Base-by-base conservation (phyloP, 345 rosid genomes). In the Dipteronia dyeriana region DNA sequence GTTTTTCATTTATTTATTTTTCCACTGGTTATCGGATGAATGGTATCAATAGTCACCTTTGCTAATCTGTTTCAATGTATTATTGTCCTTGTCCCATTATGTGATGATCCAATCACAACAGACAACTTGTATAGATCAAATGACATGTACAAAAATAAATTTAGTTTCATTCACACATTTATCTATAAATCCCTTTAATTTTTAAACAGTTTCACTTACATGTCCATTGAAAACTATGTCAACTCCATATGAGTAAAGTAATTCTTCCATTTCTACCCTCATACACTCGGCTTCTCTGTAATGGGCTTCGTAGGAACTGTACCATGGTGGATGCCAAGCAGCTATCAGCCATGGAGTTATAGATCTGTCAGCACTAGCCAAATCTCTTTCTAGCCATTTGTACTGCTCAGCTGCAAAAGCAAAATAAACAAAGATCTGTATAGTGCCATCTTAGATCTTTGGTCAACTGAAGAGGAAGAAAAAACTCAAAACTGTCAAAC, bases 341-440 rank as follows among this genome's bases (percentile, higher is more conserved):
- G 93, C 99, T 75, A 92, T 85, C 70, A 92, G 76, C 98, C 99
- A 95, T 60, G 98, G 97, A 65, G 99, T 95, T 69, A 88, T 86
- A 60, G 84, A 75, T 80, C 98, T 84, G 85, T 95, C 63, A 29
- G 91, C 82, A n/a, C 82, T 85, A 16, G 80, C 86, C 60, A 95
- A 82, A 79, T 95, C 98, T 47, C 78, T 82, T 84, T 91, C 89
- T 71, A 94, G 84, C 99, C 99, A 95, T 62, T 77, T 86, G 88
- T 88, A 92, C 76, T 95, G 97, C 76, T 85, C 90, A 31, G 87
- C 99, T 93, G 88, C 73, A 54, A 5, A 53, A 66, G 38, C 57
- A 59, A 84, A 38, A 78, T 14, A 19, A 53, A 23, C 29, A 78
- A 25, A 53, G 65, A 64, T 10, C 9, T 13, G 0, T 31, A 31